phyloP scores from a whole-genome alignment of 2,329 filamentous ascomycete species.

The Onygena corvina region DNA sequence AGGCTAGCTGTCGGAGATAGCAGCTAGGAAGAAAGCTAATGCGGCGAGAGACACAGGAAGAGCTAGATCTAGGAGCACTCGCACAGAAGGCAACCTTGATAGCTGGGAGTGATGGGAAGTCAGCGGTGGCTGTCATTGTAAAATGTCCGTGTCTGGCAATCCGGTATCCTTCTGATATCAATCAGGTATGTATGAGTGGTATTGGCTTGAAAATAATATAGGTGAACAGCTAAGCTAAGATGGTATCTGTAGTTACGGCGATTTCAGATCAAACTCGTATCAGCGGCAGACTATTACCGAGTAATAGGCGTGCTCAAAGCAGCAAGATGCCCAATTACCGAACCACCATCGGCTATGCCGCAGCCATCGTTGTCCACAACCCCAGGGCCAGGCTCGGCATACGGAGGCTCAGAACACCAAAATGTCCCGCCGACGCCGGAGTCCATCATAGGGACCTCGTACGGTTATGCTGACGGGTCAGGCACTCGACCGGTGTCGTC shows the following conservation, averaged over 20 bases:
- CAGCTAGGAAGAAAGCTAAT: neutral
- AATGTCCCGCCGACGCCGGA: conserved; percentile 3
- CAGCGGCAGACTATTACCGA: conserved; percentile 31
- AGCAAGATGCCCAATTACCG: conserved; percentile 34
- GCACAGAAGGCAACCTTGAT: conserved; percentile 16
- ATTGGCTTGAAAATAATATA: neutral
- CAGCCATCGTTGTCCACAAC: neutral
- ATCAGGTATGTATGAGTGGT: conserved; percentile 20
- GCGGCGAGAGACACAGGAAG: conserved; percentile 25
- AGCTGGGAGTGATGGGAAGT: conserved; percentile 18
- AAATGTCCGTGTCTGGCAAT: conserved; percentile 37
- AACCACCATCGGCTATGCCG: conserved; percentile 21
- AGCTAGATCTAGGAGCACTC: conserved; percentile 30
- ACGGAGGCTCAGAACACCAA: neutral
- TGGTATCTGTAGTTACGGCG: conserved; percentile 28
- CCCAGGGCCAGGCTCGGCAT: neutral
- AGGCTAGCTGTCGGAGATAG: neutral
- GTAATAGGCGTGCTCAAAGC: conserved; percentile 32
- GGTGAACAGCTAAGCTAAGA: neutral
- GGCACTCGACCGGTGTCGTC: neutral
- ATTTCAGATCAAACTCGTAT: conserved; percentile 36
- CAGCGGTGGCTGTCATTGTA: conserved; percentile 32
- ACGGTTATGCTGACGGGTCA: neutral
- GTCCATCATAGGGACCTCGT: neutral
- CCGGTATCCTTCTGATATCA: conserved; percentile 29